These are phyloP conservation scores for Brasilioporus rufonigricans DNA, from an alignment of 768 basidiomycete species.

Conservation along the genomic window DNA sequence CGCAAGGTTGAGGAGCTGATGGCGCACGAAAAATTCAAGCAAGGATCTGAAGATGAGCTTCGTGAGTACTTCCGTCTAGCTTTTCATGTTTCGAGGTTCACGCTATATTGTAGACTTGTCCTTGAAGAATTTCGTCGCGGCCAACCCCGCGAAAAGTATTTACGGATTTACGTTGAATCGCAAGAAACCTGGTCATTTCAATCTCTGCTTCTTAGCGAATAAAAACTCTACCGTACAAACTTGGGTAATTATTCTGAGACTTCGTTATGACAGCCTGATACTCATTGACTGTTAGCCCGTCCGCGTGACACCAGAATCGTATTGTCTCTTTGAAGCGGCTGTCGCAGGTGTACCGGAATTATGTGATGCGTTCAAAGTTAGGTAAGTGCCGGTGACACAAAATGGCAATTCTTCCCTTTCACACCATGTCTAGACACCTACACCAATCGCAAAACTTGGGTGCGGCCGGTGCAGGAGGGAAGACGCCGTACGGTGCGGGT, in stretches of 20 bases:
- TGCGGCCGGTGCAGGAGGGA: slow-evolving; percentile 55
- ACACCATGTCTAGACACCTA: slow-evolving; percentile 51
- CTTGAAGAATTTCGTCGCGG: slow-evolving; percentile 86
- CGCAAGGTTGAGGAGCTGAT: slow-evolving; percentile 92
- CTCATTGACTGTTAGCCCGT: slow-evolving; percentile 55
- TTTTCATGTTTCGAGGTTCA: background rate
- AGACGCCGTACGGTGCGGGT: slow-evolving; percentile 77
- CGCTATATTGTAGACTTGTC: slow-evolving; percentile 59
- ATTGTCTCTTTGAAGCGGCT: slow-evolving; percentile 86
- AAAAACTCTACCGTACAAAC: slow-evolving; percentile 86
- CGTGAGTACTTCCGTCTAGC: slow-evolving; percentile 53
- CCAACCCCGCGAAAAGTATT: slow-evolving; percentile 91
- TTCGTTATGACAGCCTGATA: background rate
- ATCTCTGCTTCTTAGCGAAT: slow-evolving; percentile 89
- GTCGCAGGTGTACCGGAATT: slow-evolving; percentile 90
- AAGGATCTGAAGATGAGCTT: slow-evolving; percentile 82
- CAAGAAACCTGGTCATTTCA: slow-evolving; percentile 90
- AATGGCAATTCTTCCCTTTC: background rate
- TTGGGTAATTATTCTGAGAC: slow-evolving; percentile 57
- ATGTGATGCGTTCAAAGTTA: slow-evolving; percentile 95
- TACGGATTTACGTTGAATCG: slow-evolving; percentile 94
- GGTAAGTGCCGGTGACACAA: slow-evolving; percentile 39
- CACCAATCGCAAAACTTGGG: slow-evolving; percentile 72
- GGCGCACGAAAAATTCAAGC: slow-evolving; percentile 94
- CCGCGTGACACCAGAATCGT: slow-evolving; percentile 83